Base-by-base conservation (phyloP, 1,139 yeast genomes). In the Protomyces inouyei region DNA sequence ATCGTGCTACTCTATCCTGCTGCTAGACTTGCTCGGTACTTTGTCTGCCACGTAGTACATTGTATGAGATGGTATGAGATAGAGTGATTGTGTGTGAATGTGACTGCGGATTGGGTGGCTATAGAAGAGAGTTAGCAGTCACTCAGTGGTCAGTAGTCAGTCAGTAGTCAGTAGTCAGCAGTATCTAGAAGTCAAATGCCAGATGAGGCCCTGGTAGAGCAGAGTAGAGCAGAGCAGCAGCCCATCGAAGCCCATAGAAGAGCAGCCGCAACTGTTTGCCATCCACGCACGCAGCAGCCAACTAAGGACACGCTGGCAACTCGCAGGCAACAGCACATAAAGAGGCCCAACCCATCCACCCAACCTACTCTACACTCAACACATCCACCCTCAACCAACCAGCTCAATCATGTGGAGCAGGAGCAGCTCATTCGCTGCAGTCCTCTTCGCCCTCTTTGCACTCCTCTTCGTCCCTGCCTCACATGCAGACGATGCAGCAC, bases 381-480 rank as follows among this genome's bases (percentile, higher is more conserved):
- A 43, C 48, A 14, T 16, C 6, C 18, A 43, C 48, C 23, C 18
- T n/a, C 21, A 43, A 18, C 18, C 48, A 16, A 12, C 23, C 28
- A 43, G 18, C 10, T 12, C 21, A 43, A 18, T 10, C 48, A 43
- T 43, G 48, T 43, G 48, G 48, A 43, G 25, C 6, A 18, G 48
- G 18, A 52, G 57, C 52, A 59, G 63, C 36, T 59, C 63, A 10
- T 35, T 59, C 52, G 57, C 63, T 14, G 63, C 63, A 21, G 40
- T 53, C 55, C 52, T 59, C 52, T 59, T 59, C 32, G 63, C 63
- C 52, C 57, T 59, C 52, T 59, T 59, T 52, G 63, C 63, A 16
- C 57, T 59, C 57, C 53, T 59, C 56, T 59, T 37, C 53, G 38
- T 59, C 52, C 63, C 52, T 21, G 63, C 57, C 14, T 40, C 52